A percentile compares a stretch with the other conserved stretches of the same genome.
phyloP scores from a whole-genome alignment of 305 asterid species.

The Fraxinus nigra region DNA sequence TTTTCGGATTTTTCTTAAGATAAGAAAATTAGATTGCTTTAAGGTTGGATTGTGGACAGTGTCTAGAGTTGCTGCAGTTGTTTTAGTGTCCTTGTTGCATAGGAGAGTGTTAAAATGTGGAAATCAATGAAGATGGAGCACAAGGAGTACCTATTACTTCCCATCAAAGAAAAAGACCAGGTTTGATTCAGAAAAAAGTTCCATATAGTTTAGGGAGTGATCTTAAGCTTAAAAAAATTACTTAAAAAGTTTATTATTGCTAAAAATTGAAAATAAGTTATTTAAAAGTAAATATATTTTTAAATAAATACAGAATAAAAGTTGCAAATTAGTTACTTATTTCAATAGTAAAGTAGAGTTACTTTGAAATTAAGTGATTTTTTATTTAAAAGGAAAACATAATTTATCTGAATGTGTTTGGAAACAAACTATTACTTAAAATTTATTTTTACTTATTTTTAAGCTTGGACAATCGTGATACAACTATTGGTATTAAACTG shows the following conservation, averaged over 20 bases:
- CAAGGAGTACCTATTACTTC: conserved; percentile 34
- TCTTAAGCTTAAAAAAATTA: no score
- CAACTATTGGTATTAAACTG: background rate
- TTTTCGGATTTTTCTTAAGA: background rate
- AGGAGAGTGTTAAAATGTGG: conserved; percentile 36
- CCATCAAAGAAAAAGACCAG: conserved; percentile 53
- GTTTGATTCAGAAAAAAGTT: conserved; percentile 24
- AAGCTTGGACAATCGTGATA: background rate
- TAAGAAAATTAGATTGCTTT: conserved; percentile 21
- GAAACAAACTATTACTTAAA: background rate
- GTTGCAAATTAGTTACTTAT: background rate
- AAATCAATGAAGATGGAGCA: conserved; percentile 30
- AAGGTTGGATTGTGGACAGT: conserved; percentile 31
- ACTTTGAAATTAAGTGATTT: background rate
- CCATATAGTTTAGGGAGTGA: background rate
- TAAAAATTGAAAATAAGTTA: background rate
- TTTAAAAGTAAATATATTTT: no score
- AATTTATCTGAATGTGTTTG: background rate
- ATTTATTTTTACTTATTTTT: no score
- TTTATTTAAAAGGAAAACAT: background rate
- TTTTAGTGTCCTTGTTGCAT: conserved; percentile 31
- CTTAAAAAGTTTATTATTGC: no score
- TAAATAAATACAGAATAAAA: no score
- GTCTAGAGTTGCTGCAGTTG: conserved; percentile 37
- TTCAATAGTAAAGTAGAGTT: background rate